phyloP scores from a whole-genome alignment of 169 alveolate genomes.

The Theileria equi region DNA sequence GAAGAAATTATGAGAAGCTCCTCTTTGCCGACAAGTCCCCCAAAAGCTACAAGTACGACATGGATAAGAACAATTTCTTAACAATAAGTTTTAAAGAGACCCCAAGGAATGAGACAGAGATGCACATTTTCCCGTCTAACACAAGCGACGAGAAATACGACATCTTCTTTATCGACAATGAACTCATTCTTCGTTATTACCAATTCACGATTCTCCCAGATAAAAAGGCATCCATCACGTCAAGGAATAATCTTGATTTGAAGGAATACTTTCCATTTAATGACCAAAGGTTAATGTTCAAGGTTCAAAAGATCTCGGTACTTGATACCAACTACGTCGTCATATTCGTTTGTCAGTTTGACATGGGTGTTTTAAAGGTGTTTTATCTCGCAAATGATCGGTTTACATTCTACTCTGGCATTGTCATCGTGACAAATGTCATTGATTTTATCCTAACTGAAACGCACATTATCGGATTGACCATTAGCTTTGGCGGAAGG shows the following conservation, averaged over 20 bases:
- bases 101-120: neutral
- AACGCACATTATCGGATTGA: slow-evolving; percentile 14
- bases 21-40: neutral
- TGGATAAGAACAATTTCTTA: neutral
- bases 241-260: slow-evolving; percentile 4
- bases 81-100: too few relatives aligned
- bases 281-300: slow-evolving; percentile 1
- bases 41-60: too few relatives aligned
- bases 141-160: too few relatives aligned
- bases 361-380: neutral
- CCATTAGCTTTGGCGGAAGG: slow-evolving; percentile 1
- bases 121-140: too few relatives aligned
- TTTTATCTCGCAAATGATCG: neutral
- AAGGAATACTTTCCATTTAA: neutral
- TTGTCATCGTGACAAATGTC: neutral
- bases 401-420: slow-evolving; percentile 7
- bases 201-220: too few relatives aligned
- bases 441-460: slow-evolving; percentile 23
- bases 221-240: neutral
- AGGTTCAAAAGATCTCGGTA: neutral
- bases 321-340: neutral
- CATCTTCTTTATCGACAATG: neutral
- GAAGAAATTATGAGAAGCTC: neutral
- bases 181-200: neutral
- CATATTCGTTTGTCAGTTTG: slow-evolving; percentile 6